Percentiles rank a stretch among this genome's conserved stretches.
Evolutionary conservation across 345 rosid species (phyloP).

Genomic region (Citropsis articulata): DNA sequence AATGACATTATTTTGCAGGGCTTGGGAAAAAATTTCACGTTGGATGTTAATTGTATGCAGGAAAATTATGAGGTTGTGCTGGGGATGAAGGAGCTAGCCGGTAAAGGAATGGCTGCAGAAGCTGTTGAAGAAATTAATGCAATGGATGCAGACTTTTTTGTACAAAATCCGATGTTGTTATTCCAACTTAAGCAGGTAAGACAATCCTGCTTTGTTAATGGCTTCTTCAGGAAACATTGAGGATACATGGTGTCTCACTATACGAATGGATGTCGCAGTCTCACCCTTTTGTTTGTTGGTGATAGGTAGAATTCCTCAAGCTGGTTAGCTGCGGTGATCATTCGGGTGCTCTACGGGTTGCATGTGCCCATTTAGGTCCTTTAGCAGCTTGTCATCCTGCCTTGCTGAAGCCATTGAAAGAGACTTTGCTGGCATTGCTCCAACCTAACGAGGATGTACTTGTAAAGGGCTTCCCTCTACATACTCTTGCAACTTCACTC

Average conservation of each 20-base stretch:
- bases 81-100: constrained; percentile 76
- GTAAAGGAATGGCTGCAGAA: constrained; percentile 86
- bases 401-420: constrained; percentile 81
- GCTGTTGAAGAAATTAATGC: constrained; percentile 69
- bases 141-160: constrained; percentile 68
- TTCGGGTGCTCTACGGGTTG: constrained; percentile 74
- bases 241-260: not conserved
- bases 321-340: constrained; percentile 74
- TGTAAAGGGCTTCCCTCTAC: constrained; percentile 66
- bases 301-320: constrained; percentile 86
- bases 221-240: constrained; percentile 1
- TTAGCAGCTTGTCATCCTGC: constrained; percentile 65
- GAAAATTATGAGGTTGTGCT: constrained; percentile 69
- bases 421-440: constrained; percentile 73
- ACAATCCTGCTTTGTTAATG: not conserved
- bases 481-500: constrained; percentile 72
- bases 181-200: constrained; percentile 93
- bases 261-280: not conserved
- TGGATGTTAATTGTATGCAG: constrained; percentile 27
- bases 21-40: constrained; percentile 20
- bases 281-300: constrained; percentile 11
- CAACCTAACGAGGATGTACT: constrained; percentile 53
- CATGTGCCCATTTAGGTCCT: constrained; percentile 85
- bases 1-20: constrained; percentile 30
- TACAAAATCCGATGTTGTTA: constrained; percentile 60